Percentiles rank a stretch among this genome's conserved stretches.
phyloP scores from a whole-genome alignment of 2,329 filamentous ascomycete species.

The Penicillium digitatum region DNA sequence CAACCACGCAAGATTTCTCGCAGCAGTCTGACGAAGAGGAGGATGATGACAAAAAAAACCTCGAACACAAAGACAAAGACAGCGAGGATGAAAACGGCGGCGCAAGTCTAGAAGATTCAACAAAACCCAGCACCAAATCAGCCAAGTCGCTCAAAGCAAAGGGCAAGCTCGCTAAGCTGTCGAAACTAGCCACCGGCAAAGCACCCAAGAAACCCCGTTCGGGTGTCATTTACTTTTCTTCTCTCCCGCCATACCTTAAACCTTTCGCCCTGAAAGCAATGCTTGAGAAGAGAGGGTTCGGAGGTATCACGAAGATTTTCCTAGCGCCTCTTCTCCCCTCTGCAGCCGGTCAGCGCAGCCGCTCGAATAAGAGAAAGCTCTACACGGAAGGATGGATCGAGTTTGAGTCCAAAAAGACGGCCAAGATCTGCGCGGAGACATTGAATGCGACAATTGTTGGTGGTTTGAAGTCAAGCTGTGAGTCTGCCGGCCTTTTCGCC shows the following conservation, averaged over 20 bases:
- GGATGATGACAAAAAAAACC: conserved; percentile 13
- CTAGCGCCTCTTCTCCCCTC: conserved; percentile 37
- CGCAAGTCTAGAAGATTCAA: conserved; percentile 13
- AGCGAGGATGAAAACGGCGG: conserved; percentile 10
- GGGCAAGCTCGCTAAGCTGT: conserved; percentile 16
- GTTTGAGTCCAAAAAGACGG: conserved; percentile 41
- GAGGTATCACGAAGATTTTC: conserved; percentile 44
- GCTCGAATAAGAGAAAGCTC: conserved; percentile 42
- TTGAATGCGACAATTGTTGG: conserved; percentile 45
- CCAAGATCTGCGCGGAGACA: conserved; percentile 45
- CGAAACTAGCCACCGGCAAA: conserved; percentile 8
- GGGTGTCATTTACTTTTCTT: conserved; percentile 46
- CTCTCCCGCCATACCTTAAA: conserved; percentile 47
- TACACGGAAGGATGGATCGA: conserved; percentile 49
- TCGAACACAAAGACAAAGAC: conserved; percentile 8
- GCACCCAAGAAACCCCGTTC: conserved; percentile 33
- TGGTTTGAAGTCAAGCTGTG: conserved; percentile 42
- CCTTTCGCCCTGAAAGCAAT: conserved; percentile 45
- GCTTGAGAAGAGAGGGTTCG: conserved; percentile 40
- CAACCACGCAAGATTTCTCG: conserved; percentile 21
- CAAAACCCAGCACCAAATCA: conserved; percentile 7
- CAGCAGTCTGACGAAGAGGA: conserved; percentile 47
- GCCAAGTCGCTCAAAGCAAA: conserved; percentile 4
- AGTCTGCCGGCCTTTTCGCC: neutral
- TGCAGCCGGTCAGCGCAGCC: conserved; percentile 18